These are phyloP conservation scores for Diplodia corticola DNA, from an alignment of 2,329 filamentous ascomycete genomes.

Conservation along the genomic window DNA sequence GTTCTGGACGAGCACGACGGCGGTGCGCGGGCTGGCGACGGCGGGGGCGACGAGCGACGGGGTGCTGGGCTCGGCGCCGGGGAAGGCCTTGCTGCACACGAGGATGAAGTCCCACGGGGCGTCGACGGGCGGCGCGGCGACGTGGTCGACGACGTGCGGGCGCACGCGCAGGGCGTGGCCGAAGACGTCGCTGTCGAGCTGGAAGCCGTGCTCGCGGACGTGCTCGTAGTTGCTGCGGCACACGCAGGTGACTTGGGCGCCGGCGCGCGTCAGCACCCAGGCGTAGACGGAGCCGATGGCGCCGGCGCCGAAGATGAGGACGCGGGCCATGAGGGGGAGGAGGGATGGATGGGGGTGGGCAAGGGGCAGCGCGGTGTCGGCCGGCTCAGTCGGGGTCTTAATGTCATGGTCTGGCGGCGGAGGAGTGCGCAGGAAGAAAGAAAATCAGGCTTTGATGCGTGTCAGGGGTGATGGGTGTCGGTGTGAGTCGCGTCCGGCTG, in stretches of 20 bases:
- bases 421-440: background rate
- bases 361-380: background rate
- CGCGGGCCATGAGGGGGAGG: conserved; percentile 17
- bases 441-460: conserved; percentile 13
- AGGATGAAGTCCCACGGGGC: conserved; percentile 50
- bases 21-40: conserved; percentile 45
- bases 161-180: conserved; percentile 40
- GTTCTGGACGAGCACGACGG: conserved; percentile 62
- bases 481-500: conserved; percentile 6
- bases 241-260: conserved; percentile 44
- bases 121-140: conserved; percentile 10
- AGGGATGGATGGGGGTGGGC: background rate
- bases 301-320: conserved; percentile 47
- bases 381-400: conserved; percentile 1
- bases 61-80: conserved; percentile 31
- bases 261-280: conserved; percentile 43
- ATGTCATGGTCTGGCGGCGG: conserved; percentile 3
- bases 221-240: conserved; percentile 49
- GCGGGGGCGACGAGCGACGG: conserved; percentile 44
- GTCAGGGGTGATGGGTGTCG: conserved; percentile 15
- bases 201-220: conserved; percentile 44
- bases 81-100: conserved; percentile 50
- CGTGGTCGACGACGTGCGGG: conserved; percentile 40
- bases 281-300: conserved; percentile 46
- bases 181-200: conserved; percentile 30